A percentile compares a stretch with the other conserved stretches of the same genome.
Evolutionary conservation across 306 rosid genomes (phyloP).

Genomic region (Prunus fruticosa): DNA sequence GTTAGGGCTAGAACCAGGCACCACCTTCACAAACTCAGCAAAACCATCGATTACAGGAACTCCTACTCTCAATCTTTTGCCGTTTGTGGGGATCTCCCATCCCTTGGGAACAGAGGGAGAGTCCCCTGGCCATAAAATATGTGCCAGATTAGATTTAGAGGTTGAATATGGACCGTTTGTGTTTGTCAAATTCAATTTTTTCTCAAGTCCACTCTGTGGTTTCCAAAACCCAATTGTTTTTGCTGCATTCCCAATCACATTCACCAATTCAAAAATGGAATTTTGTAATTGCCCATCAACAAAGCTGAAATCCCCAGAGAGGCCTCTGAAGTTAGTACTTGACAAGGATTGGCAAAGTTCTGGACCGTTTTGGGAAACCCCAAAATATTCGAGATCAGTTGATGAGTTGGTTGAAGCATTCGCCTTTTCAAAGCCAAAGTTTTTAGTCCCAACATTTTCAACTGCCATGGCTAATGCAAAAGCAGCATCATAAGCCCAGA

Average conservation of each 20-base stretch:
- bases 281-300: constrained; percentile 23
- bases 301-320: constrained; percentile 23
- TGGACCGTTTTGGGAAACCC: constrained; percentile 36
- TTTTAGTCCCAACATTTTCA: constrained; percentile 2
- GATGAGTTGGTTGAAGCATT: constrained; percentile 3
- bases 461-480: constrained; percentile 26
- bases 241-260: constrained; percentile 38
- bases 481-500: constrained; percentile 32
- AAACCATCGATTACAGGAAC: constrained; percentile 40
- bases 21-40: constrained; percentile 36
- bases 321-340: constrained; percentile 14
- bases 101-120: constrained; percentile 34
- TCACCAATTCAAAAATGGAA: constrained; percentile 24
- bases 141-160: background rate
- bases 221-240: constrained; percentile 54
- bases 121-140: constrained; percentile 23
- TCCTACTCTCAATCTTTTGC: constrained; percentile 34
- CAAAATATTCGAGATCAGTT: constrained; percentile 41
- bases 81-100: constrained; percentile 41
- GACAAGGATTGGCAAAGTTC: constrained; percentile 35
- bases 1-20: constrained; percentile 17
- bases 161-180: constrained; percentile 4
- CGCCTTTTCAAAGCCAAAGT: background rate
- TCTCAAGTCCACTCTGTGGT: constrained; percentile 29
- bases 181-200: constrained; percentile 4